Base-by-base conservation (phyloP, 116 monocot genomes). In the Phalaenopsis hybrid region DNA sequence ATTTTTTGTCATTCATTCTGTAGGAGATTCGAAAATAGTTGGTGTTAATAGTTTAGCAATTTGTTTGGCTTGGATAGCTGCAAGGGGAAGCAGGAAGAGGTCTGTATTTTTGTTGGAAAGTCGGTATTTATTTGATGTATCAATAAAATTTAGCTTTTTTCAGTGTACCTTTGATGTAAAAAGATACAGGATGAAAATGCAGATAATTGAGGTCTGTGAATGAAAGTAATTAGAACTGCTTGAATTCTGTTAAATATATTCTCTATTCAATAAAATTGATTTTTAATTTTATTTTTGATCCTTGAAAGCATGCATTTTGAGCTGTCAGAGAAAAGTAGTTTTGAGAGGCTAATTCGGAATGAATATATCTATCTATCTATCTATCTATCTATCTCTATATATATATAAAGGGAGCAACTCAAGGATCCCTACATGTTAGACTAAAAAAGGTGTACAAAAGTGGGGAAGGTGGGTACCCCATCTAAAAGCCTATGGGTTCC, bases 11-110 rank as follows among this genome's bases (percentile, higher is more conserved):
- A 72, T 34, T 72, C 37, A 72, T 16, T 41, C 31, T 72, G 72
- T 72, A 72, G 72, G 72, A 72, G 72, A 72, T 28, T 11, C 34
- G 13, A 41, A 72, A 72, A 72, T 72, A 41, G 43, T 72, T 23
- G 11, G 20, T 18, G 61, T n/a, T n/a, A 21, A n/a, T 61, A 17
- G 18, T 7, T 65, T 5, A n/a, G 2, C 12, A 52, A 52, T 13
- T 52, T 6, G 65, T 23, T 65, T 65, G 23, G 25, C 25, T 65
- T 65, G 8, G 65, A 65, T 65, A 1, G 65, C 65, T 65, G 65
- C 23, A 65, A 65, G 65, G 21, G 65, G 8, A 8, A 65, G 10
- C 65, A 25, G 23, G 65, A 65, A 65, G 65, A 65, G n/a, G 25
- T 65, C 25, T 65, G 65, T n/a, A 10, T 5, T 23, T 52, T 52